Base-by-base conservation (phyloP, 106 monocot species). In the Allium sativum region DNA sequence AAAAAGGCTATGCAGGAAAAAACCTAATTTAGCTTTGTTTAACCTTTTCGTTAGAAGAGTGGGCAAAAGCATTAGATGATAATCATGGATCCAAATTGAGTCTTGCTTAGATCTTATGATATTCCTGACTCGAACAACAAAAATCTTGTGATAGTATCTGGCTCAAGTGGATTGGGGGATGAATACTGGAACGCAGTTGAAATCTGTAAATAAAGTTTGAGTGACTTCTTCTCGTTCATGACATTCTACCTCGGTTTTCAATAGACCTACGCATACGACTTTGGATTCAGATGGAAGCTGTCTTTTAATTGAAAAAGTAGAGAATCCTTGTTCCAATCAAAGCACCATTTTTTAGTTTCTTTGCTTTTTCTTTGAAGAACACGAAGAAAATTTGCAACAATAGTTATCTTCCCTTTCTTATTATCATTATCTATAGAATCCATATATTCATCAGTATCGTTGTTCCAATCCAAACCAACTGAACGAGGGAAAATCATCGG, bases 51-150 rank as follows among this genome's bases (percentile, higher is more conserved):
- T 48, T 7, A 93, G 67, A 64, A 93, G 85, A 7, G 85, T 80
- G 10, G 93, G 93, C 21, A 93, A 80, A 3, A 72, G 79, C 85
- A 93, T 85, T 18, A 93, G 82, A 46, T 93, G 93, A 61, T 93
- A 93, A 56, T 93, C 93, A 21, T 93, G 93, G 46, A 86, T 75
- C 93, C 93, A 93, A 9, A 93, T 89, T 21, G 58, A 89, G 65
- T 93, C 93, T 10, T 81, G 78, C 40, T 93, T 75, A 3, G 93
- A 79, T 58, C 77, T 80, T 12, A 93, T 62, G 45, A 80, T 82
- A 66, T 89, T 82, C 4, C 85, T 65, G 11, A 93, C 78, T 41
- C 68, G 72, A 70, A 89, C 70, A 8, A 81, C 79, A 65, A 93
- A 93, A 54, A 82, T 59, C 41, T 80, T 85, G 59, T 94, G 81